phyloP scores from a whole-genome alignment of 1,139 yeast species.

The Candida neerlandica region DNA sequence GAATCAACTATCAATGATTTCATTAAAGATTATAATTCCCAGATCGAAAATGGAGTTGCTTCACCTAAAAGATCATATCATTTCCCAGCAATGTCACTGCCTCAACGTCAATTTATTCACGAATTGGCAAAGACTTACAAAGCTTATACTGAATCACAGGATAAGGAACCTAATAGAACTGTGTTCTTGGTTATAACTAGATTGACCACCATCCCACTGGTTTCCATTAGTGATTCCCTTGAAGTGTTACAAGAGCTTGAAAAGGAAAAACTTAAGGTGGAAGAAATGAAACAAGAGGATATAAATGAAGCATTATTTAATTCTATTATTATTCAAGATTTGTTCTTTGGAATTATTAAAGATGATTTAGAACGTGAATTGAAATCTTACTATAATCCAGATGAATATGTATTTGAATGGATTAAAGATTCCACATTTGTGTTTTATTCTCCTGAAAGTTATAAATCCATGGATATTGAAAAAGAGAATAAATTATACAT shows the following conservation, averaged over 20 bases:
- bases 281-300: slow-evolving; percentile 24
- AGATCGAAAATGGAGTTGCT: slow-evolving; percentile 19
- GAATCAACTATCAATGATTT: slow-evolving; percentile 57
- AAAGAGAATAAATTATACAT: slow-evolving; percentile 36
- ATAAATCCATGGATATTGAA: slow-evolving; percentile 25
- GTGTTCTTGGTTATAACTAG: slow-evolving; percentile 59
- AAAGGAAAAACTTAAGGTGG: slow-evolving; percentile 26
- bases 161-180: slow-evolving; percentile 75
- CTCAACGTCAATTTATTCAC: slow-evolving; percentile 73
- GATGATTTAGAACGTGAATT: slow-evolving; percentile 36
- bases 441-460: slow-evolving; percentile 34
- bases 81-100: slow-evolving; percentile 72
- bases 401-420: slow-evolving; percentile 38
- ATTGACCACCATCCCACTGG: slow-evolving; percentile 31
- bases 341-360: slow-evolving; percentile 54
- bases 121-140: slow-evolving; percentile 62
- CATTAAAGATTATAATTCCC: slow-evolving; percentile 33
- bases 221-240: slow-evolving; percentile 31
- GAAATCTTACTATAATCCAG: slow-evolving; percentile 17
- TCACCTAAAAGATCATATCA: slow-evolving; percentile 36
- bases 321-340: slow-evolving; percentile 56
- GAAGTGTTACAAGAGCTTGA: slow-evolving; percentile 34
- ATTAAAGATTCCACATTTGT: slow-evolving; percentile 46
- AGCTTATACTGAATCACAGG: slow-evolving; percentile 73
- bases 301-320: slow-evolving; percentile 39